These are phyloP conservation scores for Phtheirospermum japonicum DNA, from an alignment of 257 asterid genomes.

Conservation along the genomic window DNA sequence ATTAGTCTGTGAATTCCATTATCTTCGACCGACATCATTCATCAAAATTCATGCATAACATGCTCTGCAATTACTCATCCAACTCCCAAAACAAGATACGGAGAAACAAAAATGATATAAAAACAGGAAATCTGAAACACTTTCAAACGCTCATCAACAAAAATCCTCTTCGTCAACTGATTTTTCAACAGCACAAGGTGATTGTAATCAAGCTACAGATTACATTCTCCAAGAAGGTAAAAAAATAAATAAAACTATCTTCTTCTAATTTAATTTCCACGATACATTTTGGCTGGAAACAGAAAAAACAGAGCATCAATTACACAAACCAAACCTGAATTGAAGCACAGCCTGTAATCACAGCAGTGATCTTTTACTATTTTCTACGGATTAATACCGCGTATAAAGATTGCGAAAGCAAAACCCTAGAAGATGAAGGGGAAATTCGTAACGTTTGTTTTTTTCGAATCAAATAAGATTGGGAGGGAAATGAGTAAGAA, in stretches of 20 bases:
- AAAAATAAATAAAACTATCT: background rate
- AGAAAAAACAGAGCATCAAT: background rate
- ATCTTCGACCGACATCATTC: too few relatives aligned
- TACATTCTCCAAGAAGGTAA: too few relatives aligned
- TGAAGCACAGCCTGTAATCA: conserved; percentile 19
- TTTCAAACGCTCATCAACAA: background rate
- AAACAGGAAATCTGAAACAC: background rate
- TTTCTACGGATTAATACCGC: background rate
- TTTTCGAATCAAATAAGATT: conserved; percentile 25
- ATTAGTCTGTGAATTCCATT: too few relatives aligned
- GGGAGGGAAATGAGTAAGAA: conserved; percentile 36
- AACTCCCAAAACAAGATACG: background rate
- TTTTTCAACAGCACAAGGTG: background rate
- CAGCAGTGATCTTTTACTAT: conserved; percentile 1
- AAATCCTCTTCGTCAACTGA: background rate
- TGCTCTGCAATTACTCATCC: too few relatives aligned
- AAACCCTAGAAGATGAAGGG: conserved; percentile 25
- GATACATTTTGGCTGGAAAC: background rate
- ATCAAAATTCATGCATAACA: too few relatives aligned
- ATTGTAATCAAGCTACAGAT: too few relatives aligned
- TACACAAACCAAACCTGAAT: conserved; percentile 25
- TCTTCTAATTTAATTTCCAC: background rate
- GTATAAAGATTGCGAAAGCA: conserved; percentile 10
- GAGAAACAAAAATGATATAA: background rate
- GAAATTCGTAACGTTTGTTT: conserved; percentile 35